A percentile compares a stretch with the other conserved stretches of the same genome.
phyloP scores from a whole-genome alignment of 805 yeast genomes.

The Ogataea glucozyma region DNA sequence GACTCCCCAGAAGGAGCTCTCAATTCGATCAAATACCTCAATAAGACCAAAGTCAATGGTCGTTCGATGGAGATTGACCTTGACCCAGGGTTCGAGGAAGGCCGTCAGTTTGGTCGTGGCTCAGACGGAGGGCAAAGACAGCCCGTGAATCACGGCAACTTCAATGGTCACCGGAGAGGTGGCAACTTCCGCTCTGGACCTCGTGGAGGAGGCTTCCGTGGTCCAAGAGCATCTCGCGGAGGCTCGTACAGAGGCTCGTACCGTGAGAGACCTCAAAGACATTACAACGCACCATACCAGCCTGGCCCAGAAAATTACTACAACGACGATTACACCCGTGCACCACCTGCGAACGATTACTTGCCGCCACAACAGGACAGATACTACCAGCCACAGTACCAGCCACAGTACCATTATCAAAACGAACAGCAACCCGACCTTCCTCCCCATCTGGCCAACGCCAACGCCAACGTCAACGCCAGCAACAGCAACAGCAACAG shows the following conservation, averaged over 20 bases:
- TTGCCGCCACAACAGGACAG: slow-evolving; percentile 8
- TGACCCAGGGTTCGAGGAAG: slow-evolving; percentile 95
- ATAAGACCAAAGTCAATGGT: slow-evolving; percentile 83
- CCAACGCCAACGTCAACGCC: slow-evolving; percentile 2
- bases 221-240: slow-evolving; percentile 2
- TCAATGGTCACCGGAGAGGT: slow-evolving; percentile 28
- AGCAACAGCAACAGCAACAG: slow-evolving; percentile 1
- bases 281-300: slow-evolving; percentile 11
- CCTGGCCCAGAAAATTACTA: slow-evolving; percentile 4
- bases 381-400: slow-evolving; percentile 3
- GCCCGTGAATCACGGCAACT: slow-evolving; percentile 21
- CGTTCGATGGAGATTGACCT: slow-evolving; percentile 80
- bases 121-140: slow-evolving; percentile 82
- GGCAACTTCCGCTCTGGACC: slow-evolving; percentile 8
- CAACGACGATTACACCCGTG: slow-evolving; percentile 11
- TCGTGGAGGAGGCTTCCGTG: slow-evolving; percentile 3
- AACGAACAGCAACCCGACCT: slow-evolving; percentile 2
- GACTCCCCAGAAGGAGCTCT: slow-evolving; percentile 68
- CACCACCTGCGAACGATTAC: slow-evolving; percentile 9
- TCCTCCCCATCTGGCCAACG: slow-evolving; percentile 2
- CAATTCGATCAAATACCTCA: slow-evolving; percentile 78
- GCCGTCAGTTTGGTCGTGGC: slow-evolving; percentile 95
- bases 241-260: slow-evolving; percentile 35
- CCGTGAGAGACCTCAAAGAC: slow-evolving; percentile 24
- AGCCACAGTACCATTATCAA: slow-evolving; percentile 7